Percentiles rank a stretch among this genome's conserved stretches.
phyloP scores from a whole-genome alignment of 2,329 filamentous ascomycete species.

The Pseudomassariella vexata region DNA sequence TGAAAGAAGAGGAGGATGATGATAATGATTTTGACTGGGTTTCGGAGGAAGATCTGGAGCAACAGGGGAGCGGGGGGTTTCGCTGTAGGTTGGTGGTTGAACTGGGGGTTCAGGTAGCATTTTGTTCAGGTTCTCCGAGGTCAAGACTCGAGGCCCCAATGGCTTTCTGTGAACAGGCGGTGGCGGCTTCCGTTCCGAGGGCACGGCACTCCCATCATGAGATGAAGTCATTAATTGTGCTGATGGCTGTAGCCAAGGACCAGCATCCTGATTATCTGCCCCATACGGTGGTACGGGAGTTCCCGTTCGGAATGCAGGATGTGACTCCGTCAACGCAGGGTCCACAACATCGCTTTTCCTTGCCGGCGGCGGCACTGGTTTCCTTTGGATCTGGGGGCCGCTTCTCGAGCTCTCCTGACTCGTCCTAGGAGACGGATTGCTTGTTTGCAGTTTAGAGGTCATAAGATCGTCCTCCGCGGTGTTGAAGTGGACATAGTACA shows the following conservation, averaged over 20 bases:
- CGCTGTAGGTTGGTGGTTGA: neutral
- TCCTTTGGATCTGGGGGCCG: slow-evolving; percentile 38
- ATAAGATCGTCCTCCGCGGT: slow-evolving; percentile 49
- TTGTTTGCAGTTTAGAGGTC: too few relatives aligned
- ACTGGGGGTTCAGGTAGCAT: neutral
- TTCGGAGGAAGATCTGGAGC: neutral
- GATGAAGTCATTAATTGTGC: too few relatives aligned
- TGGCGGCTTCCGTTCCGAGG: too few relatives aligned
- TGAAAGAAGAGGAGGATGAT: too few relatives aligned
- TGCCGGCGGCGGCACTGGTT: slow-evolving; percentile 48
- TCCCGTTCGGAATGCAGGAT: too few relatives aligned
- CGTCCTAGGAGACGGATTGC: slow-evolving; percentile 31
- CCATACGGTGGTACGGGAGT: too few relatives aligned
- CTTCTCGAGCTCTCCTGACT: slow-evolving; percentile 36
- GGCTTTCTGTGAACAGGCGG: neutral
- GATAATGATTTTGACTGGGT: neutral
- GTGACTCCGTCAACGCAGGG: slow-evolving; percentile 8
- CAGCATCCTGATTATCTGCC: too few relatives aligned
- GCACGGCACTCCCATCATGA: too few relatives aligned
- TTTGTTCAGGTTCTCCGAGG: neutral
- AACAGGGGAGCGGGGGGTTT: too few relatives aligned
- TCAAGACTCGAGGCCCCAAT: neutral
- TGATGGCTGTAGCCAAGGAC: too few relatives aligned
- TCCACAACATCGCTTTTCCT: slow-evolving; percentile 5
- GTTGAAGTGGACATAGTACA: slow-evolving; percentile 88